Conservation (phyloP, 2,329 filamentous ascomycete genomes). For the Aspergillus proliferans region DNA sequence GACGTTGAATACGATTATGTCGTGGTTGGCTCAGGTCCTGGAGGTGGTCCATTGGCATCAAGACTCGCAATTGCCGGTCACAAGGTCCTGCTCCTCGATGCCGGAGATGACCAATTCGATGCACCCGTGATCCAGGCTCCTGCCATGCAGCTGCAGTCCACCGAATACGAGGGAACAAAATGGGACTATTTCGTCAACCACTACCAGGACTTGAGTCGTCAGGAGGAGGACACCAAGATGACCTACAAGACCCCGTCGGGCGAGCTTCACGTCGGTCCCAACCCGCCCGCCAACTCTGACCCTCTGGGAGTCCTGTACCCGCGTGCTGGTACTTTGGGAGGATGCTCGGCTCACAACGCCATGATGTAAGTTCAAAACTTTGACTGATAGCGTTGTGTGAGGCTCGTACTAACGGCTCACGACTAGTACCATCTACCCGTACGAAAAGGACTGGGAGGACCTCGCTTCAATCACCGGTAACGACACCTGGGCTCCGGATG, state of each 20-base stretch:
- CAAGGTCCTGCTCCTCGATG: slow-evolving; percentile 56
- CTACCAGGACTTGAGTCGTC: slow-evolving; percentile 49
- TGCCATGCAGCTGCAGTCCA: slow-evolving; percentile 48
- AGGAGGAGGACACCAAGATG: slow-evolving; percentile 54
- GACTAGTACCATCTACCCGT: slow-evolving; percentile 47
- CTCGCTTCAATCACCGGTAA: slow-evolving; percentile 55
- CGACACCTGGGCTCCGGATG: slow-evolving; percentile 48
- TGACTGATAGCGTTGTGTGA: neutral
- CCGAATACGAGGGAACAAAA: slow-evolving; percentile 50
- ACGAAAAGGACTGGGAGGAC: slow-evolving; percentile 53
- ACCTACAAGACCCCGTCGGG: slow-evolving; percentile 50
- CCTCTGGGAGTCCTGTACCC: slow-evolving; percentile 52
- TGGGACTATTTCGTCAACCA: slow-evolving; percentile 63
- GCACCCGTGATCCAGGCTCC: slow-evolving; percentile 50
- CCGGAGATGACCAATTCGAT: slow-evolving; percentile 52
- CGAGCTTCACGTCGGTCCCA: slow-evolving; percentile 48
- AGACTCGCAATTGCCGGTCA: slow-evolving; percentile 55
- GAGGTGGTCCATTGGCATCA: slow-evolving; percentile 54
- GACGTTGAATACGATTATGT: slow-evolving; percentile 53
- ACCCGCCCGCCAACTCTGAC: slow-evolving; percentile 46
- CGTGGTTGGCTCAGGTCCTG: slow-evolving; percentile 56
- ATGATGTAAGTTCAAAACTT: slow-evolving; percentile 37
- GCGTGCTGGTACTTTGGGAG: slow-evolving; percentile 50
- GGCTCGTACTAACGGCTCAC: slow-evolving; percentile 1
- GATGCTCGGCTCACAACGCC: slow-evolving; percentile 57